Percentiles rank a stretch among this genome's conserved stretches.
Evolutionary conservation across 1,284 basidiomycete genomes (phyloP).

Genomic region (Cystobasidium pallidum): DNA sequence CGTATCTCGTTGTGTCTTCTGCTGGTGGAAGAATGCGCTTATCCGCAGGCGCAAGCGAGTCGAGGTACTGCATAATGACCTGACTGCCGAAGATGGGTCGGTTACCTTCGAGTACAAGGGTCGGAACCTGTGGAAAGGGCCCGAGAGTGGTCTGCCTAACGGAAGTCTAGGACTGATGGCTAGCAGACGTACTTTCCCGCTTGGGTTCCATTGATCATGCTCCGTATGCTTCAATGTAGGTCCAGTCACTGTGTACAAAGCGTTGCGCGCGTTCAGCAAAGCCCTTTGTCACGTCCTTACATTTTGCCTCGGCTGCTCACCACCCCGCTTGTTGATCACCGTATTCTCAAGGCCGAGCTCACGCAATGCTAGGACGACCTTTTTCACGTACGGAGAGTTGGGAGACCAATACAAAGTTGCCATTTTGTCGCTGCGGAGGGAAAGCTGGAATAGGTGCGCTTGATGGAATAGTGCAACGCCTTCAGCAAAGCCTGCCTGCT

Average conservation of each 20-base stretch:
- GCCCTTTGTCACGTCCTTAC: not conserved
- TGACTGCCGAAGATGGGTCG: slow-evolving; percentile 28
- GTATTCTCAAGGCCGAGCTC: slow-evolving; percentile 16
- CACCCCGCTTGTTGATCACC: slow-evolving; percentile 12
- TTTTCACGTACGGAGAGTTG: slow-evolving; percentile 25
- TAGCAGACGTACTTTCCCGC: slow-evolving; percentile 3
- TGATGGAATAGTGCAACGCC: too few relatives aligned
- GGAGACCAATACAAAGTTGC: slow-evolving; percentile 17
- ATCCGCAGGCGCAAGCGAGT: slow-evolving; percentile 5
- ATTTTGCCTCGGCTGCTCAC: not conserved
- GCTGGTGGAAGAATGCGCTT: slow-evolving; percentile 9
- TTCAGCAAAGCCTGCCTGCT: too few relatives aligned
- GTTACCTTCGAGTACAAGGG: slow-evolving; percentile 16
- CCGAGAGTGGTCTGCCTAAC: not conserved
- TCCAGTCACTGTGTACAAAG: slow-evolving; percentile 11
- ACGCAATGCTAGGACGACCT: slow-evolving; percentile 6
- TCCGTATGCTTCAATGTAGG: slow-evolving; percentile 18
- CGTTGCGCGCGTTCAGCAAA: too few relatives aligned
- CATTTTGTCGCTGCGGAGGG: not conserved
- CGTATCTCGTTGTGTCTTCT: not conserved
- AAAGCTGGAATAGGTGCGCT: not conserved
- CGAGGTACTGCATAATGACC: slow-evolving; percentile 14
- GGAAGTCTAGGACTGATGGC: not conserved
- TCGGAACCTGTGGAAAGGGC: not conserved
- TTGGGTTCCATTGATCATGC: slow-evolving; percentile 27